Percentiles rank a stretch among this genome's conserved stretches.
Conservation (phyloP, 495 filamentous ascomycete genomes). For the Tuber melanosporum region DNA sequence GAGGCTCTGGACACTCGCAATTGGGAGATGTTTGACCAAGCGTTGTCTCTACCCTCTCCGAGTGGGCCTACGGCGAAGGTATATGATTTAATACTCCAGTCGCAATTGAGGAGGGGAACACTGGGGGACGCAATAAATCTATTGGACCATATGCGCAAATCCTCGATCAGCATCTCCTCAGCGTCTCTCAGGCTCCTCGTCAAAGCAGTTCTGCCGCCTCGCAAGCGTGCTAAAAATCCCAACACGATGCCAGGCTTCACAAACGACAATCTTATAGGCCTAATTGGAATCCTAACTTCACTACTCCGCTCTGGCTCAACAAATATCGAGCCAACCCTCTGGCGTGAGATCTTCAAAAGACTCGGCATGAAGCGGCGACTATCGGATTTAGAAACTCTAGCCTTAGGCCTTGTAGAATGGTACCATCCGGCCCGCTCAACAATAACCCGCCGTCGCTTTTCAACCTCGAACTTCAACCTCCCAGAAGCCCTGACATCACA, state of each 20-base stretch:
- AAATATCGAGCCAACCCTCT: slow-evolving; percentile 23
- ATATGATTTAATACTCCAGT: slow-evolving; percentile 27
- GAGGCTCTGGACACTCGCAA: slow-evolving; percentile 7
- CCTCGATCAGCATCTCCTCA: slow-evolving; percentile 17
- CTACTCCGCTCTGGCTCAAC: slow-evolving; percentile 28
- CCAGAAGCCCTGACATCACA: neutral
- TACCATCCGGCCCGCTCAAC: slow-evolving; percentile 27
- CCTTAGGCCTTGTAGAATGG: slow-evolving; percentile 26
- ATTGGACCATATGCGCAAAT: slow-evolving; percentile 28
- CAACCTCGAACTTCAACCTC: neutral
- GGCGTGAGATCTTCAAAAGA: slow-evolving; percentile 35
- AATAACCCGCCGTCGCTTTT: slow-evolving; percentile 18
- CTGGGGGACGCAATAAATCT: slow-evolving; percentile 19
- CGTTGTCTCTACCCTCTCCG: slow-evolving; percentile 12
- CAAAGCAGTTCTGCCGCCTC: slow-evolving; percentile 23
- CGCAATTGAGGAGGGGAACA: slow-evolving; percentile 18
- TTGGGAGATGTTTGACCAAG: slow-evolving; percentile 18
- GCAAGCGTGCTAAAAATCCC: slow-evolving; percentile 20
- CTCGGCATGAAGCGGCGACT: slow-evolving; percentile 33
- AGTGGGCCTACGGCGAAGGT: slow-evolving; percentile 7
- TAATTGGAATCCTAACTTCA: slow-evolving; percentile 26
- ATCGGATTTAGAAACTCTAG: slow-evolving; percentile 29
- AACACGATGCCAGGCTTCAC: neutral
- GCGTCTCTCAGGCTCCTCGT: slow-evolving; percentile 26
- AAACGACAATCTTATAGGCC: slow-evolving; percentile 27